Conservation (phyloP, 2,329 filamentous ascomycete species). For the Coniochaeta hoffmannii region DNA sequence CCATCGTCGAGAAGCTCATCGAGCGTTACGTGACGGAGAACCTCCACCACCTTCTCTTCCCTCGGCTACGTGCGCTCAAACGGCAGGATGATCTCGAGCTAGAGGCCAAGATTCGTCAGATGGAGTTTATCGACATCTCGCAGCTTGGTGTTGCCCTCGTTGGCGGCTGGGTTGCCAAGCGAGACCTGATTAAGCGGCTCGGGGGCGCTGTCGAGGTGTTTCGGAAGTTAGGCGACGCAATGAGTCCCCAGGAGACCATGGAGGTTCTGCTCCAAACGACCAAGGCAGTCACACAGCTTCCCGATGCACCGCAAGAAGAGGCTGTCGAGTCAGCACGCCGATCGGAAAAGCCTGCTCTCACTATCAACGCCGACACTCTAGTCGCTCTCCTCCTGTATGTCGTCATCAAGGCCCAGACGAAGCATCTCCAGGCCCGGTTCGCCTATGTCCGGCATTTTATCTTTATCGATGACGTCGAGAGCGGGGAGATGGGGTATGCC, state of each 20-base stretch:
- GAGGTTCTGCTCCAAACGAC: conserved; percentile 71
- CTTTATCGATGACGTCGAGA: conserved; percentile 96
- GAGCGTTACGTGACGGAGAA: conserved; percentile 93
- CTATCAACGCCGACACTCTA: conserved; percentile 77
- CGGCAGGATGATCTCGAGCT: conserved; percentile 78
- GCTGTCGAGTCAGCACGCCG: conserved; percentile 16
- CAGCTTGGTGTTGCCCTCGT: conserved; percentile 87
- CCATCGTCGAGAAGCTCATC: conserved; percentile 85
- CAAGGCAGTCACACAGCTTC: conserved; percentile 70
- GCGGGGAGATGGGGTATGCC: conserved; percentile 91
- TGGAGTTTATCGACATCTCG: conserved; percentile 89
- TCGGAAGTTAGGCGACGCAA: conserved; percentile 70
- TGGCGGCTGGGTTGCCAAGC: conserved; percentile 69
- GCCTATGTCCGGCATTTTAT: conserved; percentile 97
- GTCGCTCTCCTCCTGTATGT: conserved; percentile 88
- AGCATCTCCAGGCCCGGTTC: conserved; percentile 79
- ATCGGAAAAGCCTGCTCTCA: conserved; percentile 49
- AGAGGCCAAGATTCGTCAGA: conserved; percentile 83
- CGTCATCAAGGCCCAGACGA: conserved; percentile 82
- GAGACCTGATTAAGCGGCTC: conserved; percentile 71
- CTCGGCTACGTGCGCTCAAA: conserved; percentile 69
- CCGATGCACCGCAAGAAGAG: conserved; percentile 36
- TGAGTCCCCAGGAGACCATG: conserved; percentile 84
- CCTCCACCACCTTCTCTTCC: conserved; percentile 83
- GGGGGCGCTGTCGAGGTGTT: conserved; percentile 80